Percentiles rank a stretch among this genome's conserved stretches.
phyloP scores from a whole-genome alignment of 1,139 yeast genomes.

The Meyerozyma carpophila region DNA sequence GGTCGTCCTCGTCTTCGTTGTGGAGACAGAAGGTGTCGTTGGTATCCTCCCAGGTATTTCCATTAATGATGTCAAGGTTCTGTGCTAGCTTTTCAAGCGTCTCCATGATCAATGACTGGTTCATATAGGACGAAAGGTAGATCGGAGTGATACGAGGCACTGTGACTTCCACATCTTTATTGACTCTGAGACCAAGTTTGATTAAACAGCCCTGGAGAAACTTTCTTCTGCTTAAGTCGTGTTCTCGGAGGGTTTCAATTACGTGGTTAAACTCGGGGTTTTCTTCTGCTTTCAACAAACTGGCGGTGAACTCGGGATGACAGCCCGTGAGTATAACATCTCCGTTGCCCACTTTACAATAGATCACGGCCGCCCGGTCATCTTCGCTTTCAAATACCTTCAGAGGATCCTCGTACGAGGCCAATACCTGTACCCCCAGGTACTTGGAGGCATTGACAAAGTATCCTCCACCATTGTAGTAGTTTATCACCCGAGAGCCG shows the following conservation, averaged over 20 bases:
- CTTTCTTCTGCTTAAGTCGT: conserved; percentile 43
- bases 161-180: conserved; percentile 40
- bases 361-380: conserved; percentile 66
- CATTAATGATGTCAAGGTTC: conserved; percentile 39
- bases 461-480: conserved; percentile 86
- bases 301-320: conserved; percentile 82
- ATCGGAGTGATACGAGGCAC: conserved; percentile 69
- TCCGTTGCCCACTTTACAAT: conserved; percentile 69
- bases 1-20: conserved; percentile 19
- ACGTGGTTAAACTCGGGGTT: conserved; percentile 28
- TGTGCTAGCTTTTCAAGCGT: conserved; percentile 25
- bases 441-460: conserved; percentile 68
- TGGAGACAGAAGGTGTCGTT: conserved; percentile 52
- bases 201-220: conserved; percentile 54
- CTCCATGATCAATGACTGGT: conserved; percentile 16
- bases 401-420: conserved; percentile 49
- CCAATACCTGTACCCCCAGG: conserved; percentile 63
- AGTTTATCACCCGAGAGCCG: conserved; percentile 26
- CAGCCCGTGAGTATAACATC: conserved; percentile 74
- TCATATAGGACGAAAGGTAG: conserved; percentile 33
- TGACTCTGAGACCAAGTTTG: conserved; percentile 65
- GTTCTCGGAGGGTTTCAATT: conserved; percentile 28
- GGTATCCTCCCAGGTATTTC: conserved; percentile 42
- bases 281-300: conserved; percentile 30
- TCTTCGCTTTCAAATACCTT: conserved; percentile 31